These are phyloP conservation scores for Mycosphaerella sp. DNA, from an alignment of 2,329 filamentous ascomycete genomes.

Conservation along the genomic window DNA sequence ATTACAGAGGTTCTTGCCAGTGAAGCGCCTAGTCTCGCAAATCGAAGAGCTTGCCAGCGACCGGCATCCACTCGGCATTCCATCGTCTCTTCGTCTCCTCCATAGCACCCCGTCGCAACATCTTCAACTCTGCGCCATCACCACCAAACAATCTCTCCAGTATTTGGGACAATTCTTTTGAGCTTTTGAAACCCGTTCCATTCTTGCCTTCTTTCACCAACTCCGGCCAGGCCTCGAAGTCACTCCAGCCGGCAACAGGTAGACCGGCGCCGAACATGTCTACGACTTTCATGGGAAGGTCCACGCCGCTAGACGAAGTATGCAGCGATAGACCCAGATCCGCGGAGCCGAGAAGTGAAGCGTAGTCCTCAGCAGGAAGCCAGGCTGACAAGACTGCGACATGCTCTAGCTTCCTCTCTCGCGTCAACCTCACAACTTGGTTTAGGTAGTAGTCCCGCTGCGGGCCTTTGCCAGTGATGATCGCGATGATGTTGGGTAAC, in stretches of 20 bases:
- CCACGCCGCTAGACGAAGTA: conserved; percentile 87
- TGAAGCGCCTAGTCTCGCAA: conserved; percentile 1
- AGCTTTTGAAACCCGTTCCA: conserved; percentile 74
- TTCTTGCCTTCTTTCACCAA: conserved; percentile 84
- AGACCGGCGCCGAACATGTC: conserved; percentile 97
- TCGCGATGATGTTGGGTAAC: conserved; percentile 66
- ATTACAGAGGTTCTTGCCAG: too few species aligned
- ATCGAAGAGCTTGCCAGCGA: conserved; percentile 66
- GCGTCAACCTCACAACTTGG: conserved; percentile 56
- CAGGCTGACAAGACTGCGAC: conserved; percentile 75
- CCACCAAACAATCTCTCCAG: conserved; percentile 59
- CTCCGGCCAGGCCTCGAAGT: conserved; percentile 83
- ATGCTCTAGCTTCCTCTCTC: conserved; percentile 58
- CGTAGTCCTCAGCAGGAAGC: conserved; percentile 79
- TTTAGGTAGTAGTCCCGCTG: conserved; percentile 69
- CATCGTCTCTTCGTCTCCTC: conserved; percentile 69
- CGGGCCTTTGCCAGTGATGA: conserved; percentile 93
- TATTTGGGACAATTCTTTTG: conserved; percentile 57
- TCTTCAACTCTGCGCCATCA: conserved; percentile 54
- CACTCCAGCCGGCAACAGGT: conserved; percentile 79
- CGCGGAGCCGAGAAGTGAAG: conserved; percentile 71
- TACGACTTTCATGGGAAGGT: conserved; percentile 98
- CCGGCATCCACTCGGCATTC: conserved; percentile 87
- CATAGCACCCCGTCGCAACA: conserved; percentile 68
- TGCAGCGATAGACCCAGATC: conserved; percentile 89